Percentiles rank a stretch among this genome's conserved stretches.
phyloP scores from a whole-genome alignment of 352 stramenopile species.

The Thalassiosira livingstoniorum region DNA sequence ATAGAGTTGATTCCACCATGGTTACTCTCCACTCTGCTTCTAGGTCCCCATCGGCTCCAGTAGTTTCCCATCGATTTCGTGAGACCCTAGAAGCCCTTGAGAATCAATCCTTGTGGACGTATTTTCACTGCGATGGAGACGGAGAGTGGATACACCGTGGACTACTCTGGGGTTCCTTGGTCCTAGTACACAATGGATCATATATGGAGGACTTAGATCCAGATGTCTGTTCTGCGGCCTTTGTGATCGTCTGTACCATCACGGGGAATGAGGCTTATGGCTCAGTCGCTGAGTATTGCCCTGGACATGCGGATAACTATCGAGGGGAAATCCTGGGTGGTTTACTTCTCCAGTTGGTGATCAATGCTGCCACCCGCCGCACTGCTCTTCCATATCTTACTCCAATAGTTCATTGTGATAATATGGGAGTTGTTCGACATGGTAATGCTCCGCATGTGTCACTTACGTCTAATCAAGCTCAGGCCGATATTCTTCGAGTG shows the following conservation, averaged over 20 bases:
- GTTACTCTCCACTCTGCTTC: not conserved
- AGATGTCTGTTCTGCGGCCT: not conserved
- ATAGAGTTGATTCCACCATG: too few species aligned
- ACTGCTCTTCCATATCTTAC: not conserved
- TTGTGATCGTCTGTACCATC: conserved; percentile 1
- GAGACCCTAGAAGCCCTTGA: too few species aligned
- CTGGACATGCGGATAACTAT: conserved; percentile 13
- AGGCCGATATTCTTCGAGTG: not conserved
- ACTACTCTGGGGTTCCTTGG: not conserved
- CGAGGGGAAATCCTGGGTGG: conserved; percentile 10
- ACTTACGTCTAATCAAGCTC: not conserved
- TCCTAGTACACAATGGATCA: conserved; percentile 9
- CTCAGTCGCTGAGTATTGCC: not conserved
- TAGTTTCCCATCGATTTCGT: not conserved
- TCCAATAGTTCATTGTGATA: not conserved
- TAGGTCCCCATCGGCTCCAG: not conserved
- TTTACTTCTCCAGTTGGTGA: not conserved
- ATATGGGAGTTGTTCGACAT: conserved; percentile 7
- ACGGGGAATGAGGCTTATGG: not conserved
- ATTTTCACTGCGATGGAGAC: too few species aligned
- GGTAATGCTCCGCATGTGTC: not conserved
- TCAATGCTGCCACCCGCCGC: not conserved
- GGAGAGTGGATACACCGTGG: not conserved
- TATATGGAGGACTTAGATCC: conserved; percentile 7
- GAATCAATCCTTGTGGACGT: too few species aligned